These are phyloP conservation scores for Paracamarosporium sp. DNA, from an alignment of 2,329 filamentous ascomycete species.

Conservation along the genomic window DNA sequence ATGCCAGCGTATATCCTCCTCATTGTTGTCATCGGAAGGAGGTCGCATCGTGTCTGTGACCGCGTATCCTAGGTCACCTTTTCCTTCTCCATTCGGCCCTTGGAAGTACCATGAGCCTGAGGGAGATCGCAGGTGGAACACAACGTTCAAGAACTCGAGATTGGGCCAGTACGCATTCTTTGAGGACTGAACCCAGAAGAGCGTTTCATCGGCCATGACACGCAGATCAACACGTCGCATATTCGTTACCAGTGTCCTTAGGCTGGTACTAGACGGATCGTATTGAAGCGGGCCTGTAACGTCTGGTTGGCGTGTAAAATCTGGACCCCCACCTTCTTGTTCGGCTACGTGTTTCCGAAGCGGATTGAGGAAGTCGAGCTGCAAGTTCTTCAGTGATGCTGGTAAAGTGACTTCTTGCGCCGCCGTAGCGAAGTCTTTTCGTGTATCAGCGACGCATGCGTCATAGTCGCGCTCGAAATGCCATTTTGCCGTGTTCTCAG, in stretches of 20 bases:
- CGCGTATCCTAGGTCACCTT: not conserved
- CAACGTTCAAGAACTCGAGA: not conserved
- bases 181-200: not conserved
- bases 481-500: not conserved
- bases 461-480: not conserved
- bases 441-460: not conserved
- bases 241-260: not conserved
- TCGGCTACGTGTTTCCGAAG: not conserved
- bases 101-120: conserved; percentile 5
- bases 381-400: not conserved
- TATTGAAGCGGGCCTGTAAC: not conserved
- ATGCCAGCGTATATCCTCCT: not conserved
- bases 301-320: conserved; percentile 1
- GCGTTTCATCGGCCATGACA: not conserved
- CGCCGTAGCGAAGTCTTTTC: not conserved
- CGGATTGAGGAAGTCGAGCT: not conserved
- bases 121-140: not conserved
- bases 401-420: not conserved
- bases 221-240: not conserved
- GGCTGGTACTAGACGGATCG: conserved; percentile 1
- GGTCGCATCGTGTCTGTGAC: not conserved
- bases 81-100: not conserved
- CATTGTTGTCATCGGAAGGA: not conserved
- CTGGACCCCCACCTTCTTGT: not conserved
- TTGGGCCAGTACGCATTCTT: not conserved